Evolutionary conservation across 140 eudicot species (phyloP), one percentile per base, ranked within the genome.

Genomic region (Bidens hawaiensis): DNA sequence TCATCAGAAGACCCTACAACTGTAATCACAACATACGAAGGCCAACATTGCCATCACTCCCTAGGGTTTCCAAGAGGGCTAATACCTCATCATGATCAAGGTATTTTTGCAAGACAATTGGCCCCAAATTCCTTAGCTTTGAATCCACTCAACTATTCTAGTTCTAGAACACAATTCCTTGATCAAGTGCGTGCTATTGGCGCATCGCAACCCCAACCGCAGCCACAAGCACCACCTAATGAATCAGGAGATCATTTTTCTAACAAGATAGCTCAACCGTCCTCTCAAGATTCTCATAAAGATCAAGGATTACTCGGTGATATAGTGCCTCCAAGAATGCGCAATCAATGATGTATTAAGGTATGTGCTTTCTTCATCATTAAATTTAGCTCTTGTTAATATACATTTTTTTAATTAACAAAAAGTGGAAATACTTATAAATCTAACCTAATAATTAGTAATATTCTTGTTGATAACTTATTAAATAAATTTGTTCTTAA

Each of bases 271-370:
- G 66, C 70, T 14, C 73, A 72, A 43, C 23, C 65, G 15, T 48
- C 62, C 43, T 38, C 72, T 27, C 78, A 52, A 61, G 54, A 22
- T 26, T 64, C 64, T 40, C 65, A 70, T 30, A 55, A 62, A 4
- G 89, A 81, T 46, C 80, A 84, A 67, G 96, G 97, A 5, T 69
- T 90, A 31, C 95, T 90, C 34, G 97, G 90, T 30, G 97, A 90
- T 68, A 81, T 90, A 15, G 94, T 90, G 42, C 78, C 79, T 28
- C 82, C 88, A 1, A 64, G 74, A 53, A 78, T 81, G 83, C 81
- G 87, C 34, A 73, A 76, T 43, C 65, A 58, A 58, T 79, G 74
- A 73, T 43, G 40, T 63, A 24, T n/a, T n/a, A 71, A 57, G 81
- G 84, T 78, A 68, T 30, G 62, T 28, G 19, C 21, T 25, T 26